phyloP scores from a whole-genome alignment of 164 flowering plant genomes.

The Taxillus chinensis region DNA sequence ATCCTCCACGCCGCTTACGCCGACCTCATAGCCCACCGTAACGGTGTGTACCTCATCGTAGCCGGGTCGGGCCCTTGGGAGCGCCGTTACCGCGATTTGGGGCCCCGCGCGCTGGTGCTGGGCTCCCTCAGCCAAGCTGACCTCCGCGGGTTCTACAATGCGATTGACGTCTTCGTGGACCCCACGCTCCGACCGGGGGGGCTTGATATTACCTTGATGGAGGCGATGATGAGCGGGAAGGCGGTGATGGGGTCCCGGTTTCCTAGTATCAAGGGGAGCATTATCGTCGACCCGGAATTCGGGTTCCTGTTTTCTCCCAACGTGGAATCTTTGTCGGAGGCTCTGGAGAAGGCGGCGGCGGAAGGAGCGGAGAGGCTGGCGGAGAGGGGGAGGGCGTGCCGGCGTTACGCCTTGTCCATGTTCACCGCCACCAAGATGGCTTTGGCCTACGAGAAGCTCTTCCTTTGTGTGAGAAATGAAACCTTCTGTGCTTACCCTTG shows the following conservation, averaged over 20 bases:
- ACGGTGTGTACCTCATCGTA: conserved; percentile 45
- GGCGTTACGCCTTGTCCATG: conserved; percentile 54
- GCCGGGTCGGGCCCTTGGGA: conserved; percentile 93
- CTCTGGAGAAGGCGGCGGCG: conserved; percentile 43
- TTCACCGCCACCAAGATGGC: conserved; percentile 81
- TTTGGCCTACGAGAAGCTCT: conserved; percentile 72
- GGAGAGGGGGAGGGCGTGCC: conserved; percentile 56
- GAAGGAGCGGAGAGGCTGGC: conserved; percentile 56
- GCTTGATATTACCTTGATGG: conserved; percentile 79
- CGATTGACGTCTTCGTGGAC: conserved; percentile 65
- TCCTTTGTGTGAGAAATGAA: conserved; percentile 63
- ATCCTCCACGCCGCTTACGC: conserved; percentile 53
- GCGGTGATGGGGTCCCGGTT: conserved; percentile 80
- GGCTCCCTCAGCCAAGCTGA: conserved; percentile 59
- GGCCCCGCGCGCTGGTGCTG: conserved; percentile 37
- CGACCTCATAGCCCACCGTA: conserved; percentile 5
- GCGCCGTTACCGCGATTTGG: conserved; percentile 51
- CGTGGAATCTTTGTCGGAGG: conserved; percentile 57
- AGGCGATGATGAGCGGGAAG: conserved; percentile 86
- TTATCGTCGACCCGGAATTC: conserved; percentile 61
- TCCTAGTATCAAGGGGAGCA: conserved; percentile 64
- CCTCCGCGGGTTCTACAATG: conserved; percentile 53
- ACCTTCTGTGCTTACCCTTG: conserved; percentile 40
- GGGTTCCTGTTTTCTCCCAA: conserved; percentile 80
- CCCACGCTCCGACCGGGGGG: conserved; percentile 91